A percentile compares a stretch with the other conserved stretches of the same genome.
Evolutionary conservation across 2,329 filamentous ascomycete species (phyloP).

Genomic region (Phialocephala subalpina): DNA sequence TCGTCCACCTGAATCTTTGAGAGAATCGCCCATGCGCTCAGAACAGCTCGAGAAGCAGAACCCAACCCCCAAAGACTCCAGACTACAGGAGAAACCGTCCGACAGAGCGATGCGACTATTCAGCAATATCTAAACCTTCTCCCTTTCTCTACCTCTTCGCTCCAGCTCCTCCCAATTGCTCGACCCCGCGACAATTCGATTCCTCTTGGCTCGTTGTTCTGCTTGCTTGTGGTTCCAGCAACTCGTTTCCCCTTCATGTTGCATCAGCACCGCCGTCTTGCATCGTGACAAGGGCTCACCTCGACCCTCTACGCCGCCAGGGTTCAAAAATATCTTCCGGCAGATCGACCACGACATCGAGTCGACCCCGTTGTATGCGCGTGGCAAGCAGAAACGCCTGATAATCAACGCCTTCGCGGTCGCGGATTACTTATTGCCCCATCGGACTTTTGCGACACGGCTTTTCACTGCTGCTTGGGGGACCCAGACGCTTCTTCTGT

Average conservation of each 20-base stretch:
- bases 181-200: conserved; percentile 7
- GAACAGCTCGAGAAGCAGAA: conserved; percentile 2
- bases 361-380: conserved; percentile 27
- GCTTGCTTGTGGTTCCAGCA: conserved; percentile 24
- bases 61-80: not conserved
- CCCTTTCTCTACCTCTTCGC: not conserved
- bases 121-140: not conserved
- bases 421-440: conserved; percentile 27
- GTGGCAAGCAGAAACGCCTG: conserved; percentile 15
- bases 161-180: conserved; percentile 13
- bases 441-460: conserved; percentile 35
- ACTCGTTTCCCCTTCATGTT: conserved; percentile 32
- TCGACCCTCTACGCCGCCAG: conserved; percentile 28
- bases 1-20: not conserved
- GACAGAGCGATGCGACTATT: not conserved
- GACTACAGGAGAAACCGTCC: not conserved
- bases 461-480: conserved; percentile 27
- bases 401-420: conserved; percentile 20
- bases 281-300: conserved; percentile 38
- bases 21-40: not conserved
- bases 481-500: conserved; percentile 30
- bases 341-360: conserved; percentile 20
- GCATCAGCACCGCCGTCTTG: conserved; percentile 28
- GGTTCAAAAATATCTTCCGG: conserved; percentile 22
- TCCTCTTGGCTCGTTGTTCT: not conserved